phyloP scores from a whole-genome alignment of 352 stramenopile genomes.

The Chrysophaeum taylorii region DNA sequence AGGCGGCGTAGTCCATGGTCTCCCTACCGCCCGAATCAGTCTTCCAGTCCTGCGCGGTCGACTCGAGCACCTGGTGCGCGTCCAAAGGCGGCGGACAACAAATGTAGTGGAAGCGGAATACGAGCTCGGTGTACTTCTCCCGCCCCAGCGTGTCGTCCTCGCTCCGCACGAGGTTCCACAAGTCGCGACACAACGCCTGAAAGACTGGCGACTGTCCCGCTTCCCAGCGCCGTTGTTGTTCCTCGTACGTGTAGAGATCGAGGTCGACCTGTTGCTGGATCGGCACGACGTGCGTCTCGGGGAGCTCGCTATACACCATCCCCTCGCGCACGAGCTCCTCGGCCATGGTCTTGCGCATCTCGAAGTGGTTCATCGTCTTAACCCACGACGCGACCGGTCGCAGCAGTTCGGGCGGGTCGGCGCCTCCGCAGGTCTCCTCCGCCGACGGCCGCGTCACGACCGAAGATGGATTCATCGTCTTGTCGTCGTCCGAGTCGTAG shows the following conservation, averaged over 20 bases:
- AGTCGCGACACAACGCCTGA: background rate
- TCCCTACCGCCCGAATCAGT: background rate
- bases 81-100: background rate
- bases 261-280: background rate
- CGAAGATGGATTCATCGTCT: too few relatives aligned
- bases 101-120: background rate
- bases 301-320: too few relatives aligned
- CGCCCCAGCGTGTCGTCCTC: background rate
- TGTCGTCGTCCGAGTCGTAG: too few relatives aligned
- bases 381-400: too few relatives aligned
- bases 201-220: background rate
- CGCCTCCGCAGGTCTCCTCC: too few relatives aligned
- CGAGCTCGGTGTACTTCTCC: background rate
- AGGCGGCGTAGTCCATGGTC: background rate
- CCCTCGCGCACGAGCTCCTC: too few relatives aligned
- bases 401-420: too few relatives aligned
- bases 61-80: background rate
- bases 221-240: background rate
- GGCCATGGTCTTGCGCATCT: too few relatives aligned
- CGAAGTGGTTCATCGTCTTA: too few relatives aligned
- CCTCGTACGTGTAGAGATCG: background rate
- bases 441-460: too few relatives aligned
- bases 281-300: too few relatives aligned
- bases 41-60: background rate
- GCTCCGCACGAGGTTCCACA: background rate